Evolutionary conservation across 129 eudicot genomes (phyloP), one percentile per base, ranked within the genome.

Genomic region (Tagetes erecta): DNA sequence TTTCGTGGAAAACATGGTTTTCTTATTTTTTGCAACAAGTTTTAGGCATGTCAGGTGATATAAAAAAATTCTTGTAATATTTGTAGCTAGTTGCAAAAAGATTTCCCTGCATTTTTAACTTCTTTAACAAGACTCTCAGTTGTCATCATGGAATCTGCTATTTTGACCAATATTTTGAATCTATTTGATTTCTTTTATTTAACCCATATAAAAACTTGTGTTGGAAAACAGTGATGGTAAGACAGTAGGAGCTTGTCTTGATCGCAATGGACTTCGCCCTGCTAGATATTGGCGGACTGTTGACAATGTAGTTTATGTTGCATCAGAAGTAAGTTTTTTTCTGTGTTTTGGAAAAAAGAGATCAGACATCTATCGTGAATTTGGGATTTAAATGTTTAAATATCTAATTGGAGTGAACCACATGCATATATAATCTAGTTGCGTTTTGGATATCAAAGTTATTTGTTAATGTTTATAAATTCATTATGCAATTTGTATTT

Each of bases 181-280:
- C 41, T 35, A 60, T 27, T 4, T 60, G 11, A 34, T 35, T 59
- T 60, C 67, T 60, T 27, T 67, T 56, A 6, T 70, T 11, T 39
- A 51, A 75, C 40, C 14, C 27, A 64, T 63, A 49, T 13, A 62
- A 47, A 31, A 56, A 68, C 62, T 20, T 68, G 39, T 77, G 31
- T 69, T 77, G 62, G 50, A 46, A 69, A 45, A 70, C 78, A 95
- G 99, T 77, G 99, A 95, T 78, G 99, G 99, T 79, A 95, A 91
- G 81, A 95, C 97, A 60, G 99, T 95, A 72, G 99, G 99, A 66
- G 99, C 99, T 68, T 88, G 95, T 74, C 96, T 95, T 69, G 99
- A 95, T 73, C 90, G 99, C 33, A 95, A 95, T 79, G 99, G 99
- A 60, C 97, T 95, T 82, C 97, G 99, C 4, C 99, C 99, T 73